Percentiles rank a stretch among this genome's conserved stretches.
These are phyloP conservation scores for Petunia secreta DNA, from an alignment of 257 asterid species.

Conservation along the genomic window DNA sequence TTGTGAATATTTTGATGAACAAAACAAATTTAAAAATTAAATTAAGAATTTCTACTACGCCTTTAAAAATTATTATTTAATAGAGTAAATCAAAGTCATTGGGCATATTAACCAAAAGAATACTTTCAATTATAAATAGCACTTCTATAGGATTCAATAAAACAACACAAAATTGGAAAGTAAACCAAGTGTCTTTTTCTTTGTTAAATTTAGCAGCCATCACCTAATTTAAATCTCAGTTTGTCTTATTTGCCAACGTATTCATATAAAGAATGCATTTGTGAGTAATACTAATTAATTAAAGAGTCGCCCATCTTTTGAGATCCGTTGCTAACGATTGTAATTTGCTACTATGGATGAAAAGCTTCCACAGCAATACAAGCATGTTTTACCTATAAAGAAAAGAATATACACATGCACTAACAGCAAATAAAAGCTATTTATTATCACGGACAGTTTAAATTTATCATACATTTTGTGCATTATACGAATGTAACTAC, in stretches of 20 bases:
- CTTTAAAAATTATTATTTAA: not conserved
- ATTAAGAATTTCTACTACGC: too few relatives aligned
- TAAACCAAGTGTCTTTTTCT: not conserved
- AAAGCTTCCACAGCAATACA: not conserved
- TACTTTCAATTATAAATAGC: not conserved
- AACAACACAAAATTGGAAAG: not conserved
- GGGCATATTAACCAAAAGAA: not conserved
- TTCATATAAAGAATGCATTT: not conserved
- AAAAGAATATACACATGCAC: not conserved
- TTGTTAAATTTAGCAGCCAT: not conserved
- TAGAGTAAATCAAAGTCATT: not conserved
- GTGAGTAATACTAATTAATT: not conserved
- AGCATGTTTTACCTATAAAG: not conserved
- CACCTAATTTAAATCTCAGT: not conserved
- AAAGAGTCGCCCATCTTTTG: not conserved
- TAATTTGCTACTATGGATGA: not conserved
- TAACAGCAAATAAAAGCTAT: not conserved
- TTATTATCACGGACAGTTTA: too few relatives aligned
- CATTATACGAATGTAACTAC: too few relatives aligned
- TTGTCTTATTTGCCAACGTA: not conserved
- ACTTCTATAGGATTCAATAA: not conserved
- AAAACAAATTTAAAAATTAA: too few relatives aligned
- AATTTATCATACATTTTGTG: too few relatives aligned
- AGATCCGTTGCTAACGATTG: not conserved
- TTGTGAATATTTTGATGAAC: too few relatives aligned